Percentiles rank a stretch among this genome's conserved stretches.
These are phyloP conservation scores for Glebionis coronaria DNA, from an alignment of 129 eudicot species.

Conservation along the genomic window DNA sequence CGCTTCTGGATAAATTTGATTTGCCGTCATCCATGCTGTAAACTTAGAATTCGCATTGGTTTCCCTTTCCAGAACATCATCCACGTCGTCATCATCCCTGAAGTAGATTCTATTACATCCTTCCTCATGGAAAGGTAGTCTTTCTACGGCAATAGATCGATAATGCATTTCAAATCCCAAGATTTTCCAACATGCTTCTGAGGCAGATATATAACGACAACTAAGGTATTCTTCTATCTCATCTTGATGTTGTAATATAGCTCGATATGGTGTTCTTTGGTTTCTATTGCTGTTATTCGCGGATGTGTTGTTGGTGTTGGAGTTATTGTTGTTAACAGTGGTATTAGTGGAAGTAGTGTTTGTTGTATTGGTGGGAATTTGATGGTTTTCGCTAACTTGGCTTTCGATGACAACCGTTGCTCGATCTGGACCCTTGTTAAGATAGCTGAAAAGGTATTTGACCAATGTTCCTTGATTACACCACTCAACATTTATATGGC, in stretches of 20 bases:
- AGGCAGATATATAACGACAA: not conserved
- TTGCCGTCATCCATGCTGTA: not conserved
- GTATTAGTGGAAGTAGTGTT: too few species aligned
- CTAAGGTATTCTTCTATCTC: conserved; percentile 5
- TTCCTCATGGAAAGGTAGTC: conserved; percentile 1
- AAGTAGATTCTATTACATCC: not conserved
- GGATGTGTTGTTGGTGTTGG: too few species aligned
- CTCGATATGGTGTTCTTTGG: not conserved
- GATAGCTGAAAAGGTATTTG: not conserved
- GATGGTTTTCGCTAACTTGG: too few species aligned
- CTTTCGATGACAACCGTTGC: not conserved
- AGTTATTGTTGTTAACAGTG: too few species aligned
- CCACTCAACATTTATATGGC: not conserved
- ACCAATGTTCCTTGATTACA: not conserved
- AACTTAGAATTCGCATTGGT: not conserved
- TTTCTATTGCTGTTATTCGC: too few species aligned
- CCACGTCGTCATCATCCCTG: not conserved
- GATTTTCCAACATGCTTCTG: conserved; percentile 9
- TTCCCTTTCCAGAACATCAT: not conserved
- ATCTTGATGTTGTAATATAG: not conserved
- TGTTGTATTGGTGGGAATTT: too few species aligned
- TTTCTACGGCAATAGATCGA: not conserved
- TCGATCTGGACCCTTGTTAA: conserved; percentile 1
- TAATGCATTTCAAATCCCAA: conserved; percentile 18
- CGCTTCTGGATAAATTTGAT: not conserved